Conservation (phyloP, 75 land plant genomes). For the Pinus albicaulis region DNA sequence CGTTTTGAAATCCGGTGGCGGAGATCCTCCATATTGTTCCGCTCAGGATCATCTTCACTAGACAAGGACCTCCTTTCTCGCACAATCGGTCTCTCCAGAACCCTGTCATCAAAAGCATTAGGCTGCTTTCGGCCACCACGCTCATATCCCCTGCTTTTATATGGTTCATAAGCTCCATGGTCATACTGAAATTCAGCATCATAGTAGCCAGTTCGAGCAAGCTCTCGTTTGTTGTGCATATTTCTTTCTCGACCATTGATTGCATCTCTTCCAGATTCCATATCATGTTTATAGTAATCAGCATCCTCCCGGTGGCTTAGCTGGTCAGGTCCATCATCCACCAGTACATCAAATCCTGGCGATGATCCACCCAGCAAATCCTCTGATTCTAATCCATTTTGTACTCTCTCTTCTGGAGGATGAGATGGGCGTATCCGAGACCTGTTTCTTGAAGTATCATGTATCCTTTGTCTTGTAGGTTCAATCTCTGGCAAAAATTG, state of each 20-base stretch:
- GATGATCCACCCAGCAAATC: conserved; percentile 80
- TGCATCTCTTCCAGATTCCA: conserved; percentile 10
- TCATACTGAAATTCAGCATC: conserved; percentile 12
- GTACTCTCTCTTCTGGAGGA: conserved; percentile 20
- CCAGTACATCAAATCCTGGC: conserved; percentile 98
- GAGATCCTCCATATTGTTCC: conserved; percentile 36
- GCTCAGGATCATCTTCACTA: conserved; percentile 12
- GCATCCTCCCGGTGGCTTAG: conserved; percentile 29
- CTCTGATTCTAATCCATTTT: conserved; percentile 55
- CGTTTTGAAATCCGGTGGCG: conserved; percentile 60
- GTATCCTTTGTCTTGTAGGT: conserved; percentile 8
- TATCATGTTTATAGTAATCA: conserved; percentile 23
- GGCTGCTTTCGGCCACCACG: conserved; percentile 28
- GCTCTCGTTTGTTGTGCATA: not conserved
- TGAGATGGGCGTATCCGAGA: conserved; percentile 12
- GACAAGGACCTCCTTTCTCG: conserved; percentile 23
- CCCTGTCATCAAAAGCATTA: conserved; percentile 31
- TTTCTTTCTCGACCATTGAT: conserved; percentile 9
- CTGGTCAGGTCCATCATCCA: conserved; percentile 45
- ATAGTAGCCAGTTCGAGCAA: not conserved
- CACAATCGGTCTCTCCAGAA: conserved; percentile 15
- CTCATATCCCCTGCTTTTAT: conserved; percentile 21
- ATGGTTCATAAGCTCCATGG: conserved; percentile 39
- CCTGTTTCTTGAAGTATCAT: conserved; percentile 13
- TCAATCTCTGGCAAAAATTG: conserved; percentile 15